Evolutionary conservation across 2,329 filamentous ascomycete genomes (phyloP), one percentile per base, ranked within the genome.

Genomic region (Epichloe uncinata): DNA sequence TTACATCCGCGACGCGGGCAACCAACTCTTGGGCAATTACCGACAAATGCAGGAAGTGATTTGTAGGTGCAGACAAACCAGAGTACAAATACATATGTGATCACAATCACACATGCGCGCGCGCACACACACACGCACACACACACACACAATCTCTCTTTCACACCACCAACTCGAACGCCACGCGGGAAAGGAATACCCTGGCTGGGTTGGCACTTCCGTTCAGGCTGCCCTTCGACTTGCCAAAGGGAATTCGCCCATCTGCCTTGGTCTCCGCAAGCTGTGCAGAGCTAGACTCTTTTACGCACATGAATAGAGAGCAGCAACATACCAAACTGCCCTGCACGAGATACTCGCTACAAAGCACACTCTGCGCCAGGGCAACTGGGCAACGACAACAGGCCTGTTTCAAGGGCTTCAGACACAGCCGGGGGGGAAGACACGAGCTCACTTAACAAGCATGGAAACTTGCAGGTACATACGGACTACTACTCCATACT

Each of bases 1-100:
- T 58, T 58, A 57, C 57, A 58, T 58, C 52, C 50, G 52, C 54
- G 50, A 53, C 48, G 45, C 54, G 51, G 47, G 26, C 50, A 53
- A 45, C 36, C 42, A 44, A 41, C 47, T 47, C 20, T 33, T 26
- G 47, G 45, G 51, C 47, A 54, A 53, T 54, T 52, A 50, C 49
- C 54, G 51, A 48, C 43, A 49, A 52, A 52, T 50, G 54, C 38
- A 49, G 44, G 47, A 50, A 47, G 42, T n/a, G 49, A 38, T 44
- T 44, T 45, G 40, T 45, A 50, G 33, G 44, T 38, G 20, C 49
- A 49, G 33, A 13, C 43, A 34, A 45, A 33, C 8, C 12, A 18
- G 42, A 49, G 45, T 46, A 38, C 45, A 46, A 42, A 38, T 44
- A 47, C 51, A 45, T 22, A 51, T 30, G 48, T 22, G 44, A 47